Base-by-base conservation (phyloP, 495 filamentous ascomycete species). In the Bryoglossum gracile region DNA sequence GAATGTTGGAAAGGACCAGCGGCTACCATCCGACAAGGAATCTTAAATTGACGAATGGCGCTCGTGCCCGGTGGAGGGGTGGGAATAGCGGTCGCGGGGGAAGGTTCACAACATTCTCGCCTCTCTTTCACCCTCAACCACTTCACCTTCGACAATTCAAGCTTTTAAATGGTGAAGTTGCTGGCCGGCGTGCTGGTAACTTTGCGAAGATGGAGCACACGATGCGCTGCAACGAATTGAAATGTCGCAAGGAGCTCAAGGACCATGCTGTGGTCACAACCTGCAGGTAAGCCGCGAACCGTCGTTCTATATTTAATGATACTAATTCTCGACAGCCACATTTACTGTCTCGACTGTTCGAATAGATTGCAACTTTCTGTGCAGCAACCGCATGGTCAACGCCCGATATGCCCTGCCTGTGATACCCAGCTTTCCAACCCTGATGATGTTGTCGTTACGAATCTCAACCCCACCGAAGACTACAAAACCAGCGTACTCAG, bases 401-500 rank as follows among this genome's bases (percentile, higher is more conserved):
- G 71, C 24, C 74, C 81, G 34, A 65, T 68, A 3, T 96, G 91
- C 61, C 92, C 92, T 42, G 89, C 87, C n/a, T 98, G 92, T 57
- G 72, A 81, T 32, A 75, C 79, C 2, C 66, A 69, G 3, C 73
- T 98, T 6, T 60, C 65, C 19, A 85, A 84, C 52, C 80, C 81
- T 0, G 88, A 95, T 57, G 89, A 94, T 67, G 84, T 78, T 16
- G 80, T 88, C 2, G 73, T 81, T 16, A 81, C 84, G 1, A 74
- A 82, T 38, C 73, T 98, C 25, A 87, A 86, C 48, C 91, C 90
- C 0, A 81, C 84, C 0, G 91, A 96, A 61, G 92, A 95, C 52
- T 96, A 94, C 72, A 95, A 95, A 60, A 91, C 88, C 0, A 88
- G 87, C 51, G 82, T 92, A 8, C 69, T 98, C 11, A 87, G 86